Percentiles rank a stretch among this genome's conserved stretches.
Evolutionary conservation across 345 rosid species (phyloP).

Genomic region (Kernera saxatilis): DNA sequence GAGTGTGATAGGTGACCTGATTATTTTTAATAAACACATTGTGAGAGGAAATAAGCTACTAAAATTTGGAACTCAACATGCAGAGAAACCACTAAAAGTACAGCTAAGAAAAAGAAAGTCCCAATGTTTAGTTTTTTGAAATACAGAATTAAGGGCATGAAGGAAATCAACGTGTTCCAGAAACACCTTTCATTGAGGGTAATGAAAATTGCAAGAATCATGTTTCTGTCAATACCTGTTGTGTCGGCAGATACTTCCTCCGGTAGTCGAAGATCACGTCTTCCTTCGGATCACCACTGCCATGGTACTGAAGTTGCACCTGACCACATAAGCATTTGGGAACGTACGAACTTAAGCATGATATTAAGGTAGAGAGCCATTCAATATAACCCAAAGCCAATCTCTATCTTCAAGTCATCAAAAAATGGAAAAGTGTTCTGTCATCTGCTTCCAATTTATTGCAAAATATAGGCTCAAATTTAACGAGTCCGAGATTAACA

Average conservation of each 20-base stretch:
- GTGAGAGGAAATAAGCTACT: neutral
- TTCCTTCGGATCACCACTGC: conserved; percentile 52
- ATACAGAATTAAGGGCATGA: conserved; percentile 5
- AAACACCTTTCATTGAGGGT: neutral
- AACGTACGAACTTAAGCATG: neutral
- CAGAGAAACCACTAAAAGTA: neutral
- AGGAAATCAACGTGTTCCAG: neutral
- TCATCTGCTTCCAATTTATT: neutral
- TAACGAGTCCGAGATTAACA: neutral
- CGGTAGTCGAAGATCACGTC: conserved; percentile 86
- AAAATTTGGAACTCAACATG: conserved; percentile 4
- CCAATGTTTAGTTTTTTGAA: neutral
- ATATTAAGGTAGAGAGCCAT: neutral
- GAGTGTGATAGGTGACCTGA: conserved; percentile 95
- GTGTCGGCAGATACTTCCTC: conserved; percentile 94
- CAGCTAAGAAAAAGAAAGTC: neutral
- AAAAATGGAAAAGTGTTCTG: neutral
- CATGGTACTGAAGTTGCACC: conserved; percentile 87
- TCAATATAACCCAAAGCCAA: neutral
- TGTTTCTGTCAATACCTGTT: conserved; percentile 52
- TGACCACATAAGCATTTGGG: conserved; percentile 32
- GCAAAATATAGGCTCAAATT: neutral
- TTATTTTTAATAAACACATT: conserved; percentile 12
- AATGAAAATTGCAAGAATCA: conserved; percentile 9
- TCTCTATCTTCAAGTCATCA: neutral